These are phyloP conservation scores for Drosera spatulata DNA, from an alignment of 179 eudicot genomes.

Conservation along the genomic window DNA sequence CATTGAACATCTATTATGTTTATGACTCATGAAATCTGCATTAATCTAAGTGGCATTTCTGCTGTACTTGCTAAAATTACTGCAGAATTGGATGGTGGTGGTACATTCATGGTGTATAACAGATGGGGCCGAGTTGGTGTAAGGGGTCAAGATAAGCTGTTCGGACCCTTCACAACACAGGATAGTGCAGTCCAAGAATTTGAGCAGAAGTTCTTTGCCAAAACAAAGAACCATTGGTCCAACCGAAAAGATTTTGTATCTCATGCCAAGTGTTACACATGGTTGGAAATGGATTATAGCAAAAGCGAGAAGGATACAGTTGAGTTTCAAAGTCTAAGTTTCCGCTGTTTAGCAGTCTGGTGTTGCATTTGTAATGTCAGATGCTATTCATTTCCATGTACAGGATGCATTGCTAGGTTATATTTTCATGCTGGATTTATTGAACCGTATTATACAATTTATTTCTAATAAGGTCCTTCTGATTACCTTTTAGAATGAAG, in stretches of 20 bases:
- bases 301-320: constrained; percentile 40
- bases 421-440: background rate
- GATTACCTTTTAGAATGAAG: constrained; percentile 36
- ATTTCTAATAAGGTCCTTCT: background rate
- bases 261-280: constrained; percentile 62
- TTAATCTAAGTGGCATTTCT: too few relatives aligned
- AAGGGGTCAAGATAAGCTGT: constrained; percentile 81
- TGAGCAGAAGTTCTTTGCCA: constrained; percentile 70
- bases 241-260: constrained; percentile 51
- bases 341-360: background rate
- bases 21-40: too few relatives aligned
- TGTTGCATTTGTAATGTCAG: background rate
- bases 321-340: constrained; percentile 14
- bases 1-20: too few relatives aligned
- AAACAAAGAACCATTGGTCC: constrained; percentile 76
- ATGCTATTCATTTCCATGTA: background rate
- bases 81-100: constrained; percentile 87
- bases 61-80: background rate
- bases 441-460: background rate
- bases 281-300: constrained; percentile 96
- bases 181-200: constrained; percentile 57
- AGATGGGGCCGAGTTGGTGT: constrained; percentile 99
- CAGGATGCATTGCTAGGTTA: background rate
- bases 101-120: constrained; percentile 60
- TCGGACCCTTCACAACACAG: constrained; percentile 60